phyloP scores from a whole-genome alignment of 345 rosid genomes.

The Eutrema yunnanense region DNA sequence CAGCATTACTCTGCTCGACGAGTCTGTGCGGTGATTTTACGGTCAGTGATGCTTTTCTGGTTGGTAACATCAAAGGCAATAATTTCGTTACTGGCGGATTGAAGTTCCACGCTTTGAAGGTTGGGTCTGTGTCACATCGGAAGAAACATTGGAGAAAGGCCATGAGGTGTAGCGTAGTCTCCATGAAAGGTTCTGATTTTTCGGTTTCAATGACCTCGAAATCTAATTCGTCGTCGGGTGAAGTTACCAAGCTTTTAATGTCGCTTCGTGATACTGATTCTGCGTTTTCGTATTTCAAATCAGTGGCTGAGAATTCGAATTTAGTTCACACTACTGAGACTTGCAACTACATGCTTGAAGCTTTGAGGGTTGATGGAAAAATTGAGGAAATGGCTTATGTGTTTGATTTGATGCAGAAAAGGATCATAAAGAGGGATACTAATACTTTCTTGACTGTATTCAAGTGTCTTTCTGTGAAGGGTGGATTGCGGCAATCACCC shows the following conservation, averaged over 20 bases:
- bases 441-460: constrained; percentile 58
- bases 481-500: constrained; percentile 60
- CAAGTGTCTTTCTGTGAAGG: constrained; percentile 49
- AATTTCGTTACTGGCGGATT: constrained; percentile 15
- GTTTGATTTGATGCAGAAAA: constrained; percentile 76
- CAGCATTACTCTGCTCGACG: constrained; percentile 39
- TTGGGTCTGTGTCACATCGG: constrained; percentile 32
- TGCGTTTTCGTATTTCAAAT: constrained; percentile 59
- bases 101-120: constrained; percentile 32
- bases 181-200: constrained; percentile 31
- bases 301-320: constrained; percentile 38
- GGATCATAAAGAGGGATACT: constrained; percentile 57
- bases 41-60: constrained; percentile 21
- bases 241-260: constrained; percentile 41
- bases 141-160: constrained; percentile 35
- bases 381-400: constrained; percentile 61
- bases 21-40: constrained; percentile 32
- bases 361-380: constrained; percentile 55
- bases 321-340: constrained; percentile 59
- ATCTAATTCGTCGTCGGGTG: constrained; percentile 39
- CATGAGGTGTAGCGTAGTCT: constrained; percentile 31
- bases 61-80: constrained; percentile 10
- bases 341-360: constrained; percentile 78
- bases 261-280: constrained; percentile 49
- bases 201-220: constrained; percentile 24